Conservation (phyloP, 768 basidiomycete species). For the Hebeloma cylindrosporum region DNA sequence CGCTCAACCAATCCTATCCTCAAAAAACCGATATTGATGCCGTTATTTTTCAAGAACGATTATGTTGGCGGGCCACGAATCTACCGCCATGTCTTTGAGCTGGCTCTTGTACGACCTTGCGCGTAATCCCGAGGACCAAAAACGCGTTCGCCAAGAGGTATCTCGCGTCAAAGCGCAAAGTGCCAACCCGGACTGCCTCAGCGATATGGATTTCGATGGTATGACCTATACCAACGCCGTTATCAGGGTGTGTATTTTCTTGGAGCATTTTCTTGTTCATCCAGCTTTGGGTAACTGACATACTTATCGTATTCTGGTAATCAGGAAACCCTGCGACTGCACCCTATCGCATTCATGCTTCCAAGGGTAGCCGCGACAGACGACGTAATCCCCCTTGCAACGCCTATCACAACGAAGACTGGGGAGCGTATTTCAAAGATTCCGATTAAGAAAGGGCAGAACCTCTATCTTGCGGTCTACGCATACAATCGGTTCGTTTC, state of each 20-base stretch:
- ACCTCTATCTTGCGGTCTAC: constrained; percentile 5
- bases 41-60: constrained; percentile 3
- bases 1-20: background rate
- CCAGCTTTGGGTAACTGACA: too few species aligned
- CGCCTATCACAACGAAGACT: constrained; percentile 2
- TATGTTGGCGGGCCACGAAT: constrained; percentile 15
- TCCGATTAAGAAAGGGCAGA: constrained; percentile 9
- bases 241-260: constrained; percentile 4
- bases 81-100: constrained; percentile 10
- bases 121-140: constrained; percentile 13
- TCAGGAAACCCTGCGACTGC: constrained; percentile 8
- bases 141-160: constrained; percentile 11
- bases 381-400: constrained; percentile 9
- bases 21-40: background rate
- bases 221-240: constrained; percentile 11
- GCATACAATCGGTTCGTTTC: constrained; percentile 10
- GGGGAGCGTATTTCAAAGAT: constrained; percentile 5
- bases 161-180: background rate
- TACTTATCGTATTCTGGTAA: too few species aligned
- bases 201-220: background rate
- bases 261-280: background rate
- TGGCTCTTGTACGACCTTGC: constrained; percentile 15
- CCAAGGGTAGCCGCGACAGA: constrained; percentile 7
- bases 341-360: constrained; percentile 10
- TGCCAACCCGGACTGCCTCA: constrained; percentile 5